phyloP scores from a whole-genome alignment of 331 rosid species.

The Pyracantha coccinea region DNA sequence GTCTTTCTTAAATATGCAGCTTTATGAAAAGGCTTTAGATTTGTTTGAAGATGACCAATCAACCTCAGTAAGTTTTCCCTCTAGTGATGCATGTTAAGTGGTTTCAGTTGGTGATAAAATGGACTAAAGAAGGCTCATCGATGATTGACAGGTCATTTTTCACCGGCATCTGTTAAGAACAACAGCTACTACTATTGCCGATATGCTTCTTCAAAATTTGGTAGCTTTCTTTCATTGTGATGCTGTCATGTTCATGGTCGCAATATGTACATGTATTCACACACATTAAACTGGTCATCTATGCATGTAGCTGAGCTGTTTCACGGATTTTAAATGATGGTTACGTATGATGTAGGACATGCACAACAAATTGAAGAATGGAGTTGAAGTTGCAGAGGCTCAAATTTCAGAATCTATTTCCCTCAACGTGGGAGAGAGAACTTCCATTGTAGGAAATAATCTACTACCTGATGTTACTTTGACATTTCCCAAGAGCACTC shows the following conservation, averaged over 20 bases:
- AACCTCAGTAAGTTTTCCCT: constrained; percentile 57
- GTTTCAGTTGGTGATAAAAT: constrained; percentile 20
- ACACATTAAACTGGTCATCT: neutral
- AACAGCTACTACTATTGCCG: constrained; percentile 65
- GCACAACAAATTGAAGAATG: constrained; percentile 80
- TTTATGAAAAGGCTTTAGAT: constrained; percentile 87
- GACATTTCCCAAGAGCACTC: neutral
- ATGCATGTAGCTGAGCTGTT: neutral
- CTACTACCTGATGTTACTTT: constrained; percentile 9
- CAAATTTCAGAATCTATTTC: constrained; percentile 49
- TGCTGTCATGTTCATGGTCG: constrained; percentile 2
- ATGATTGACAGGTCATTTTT: constrained; percentile 67
- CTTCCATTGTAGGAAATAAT: constrained; percentile 51
- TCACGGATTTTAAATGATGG: constrained; percentile 3
- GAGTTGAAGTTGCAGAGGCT: constrained; percentile 59
- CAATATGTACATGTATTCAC: neutral
- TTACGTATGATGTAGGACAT: constrained; percentile 46
- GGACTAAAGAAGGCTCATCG: constrained; percentile 16
- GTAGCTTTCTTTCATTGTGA: constrained; percentile 29
- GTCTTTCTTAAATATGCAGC: constrained; percentile 92
- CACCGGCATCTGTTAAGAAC: constrained; percentile 94
- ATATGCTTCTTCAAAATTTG: constrained; percentile 60
- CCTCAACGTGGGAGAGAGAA: constrained; percentile 65
- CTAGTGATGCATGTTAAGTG: constrained; percentile 14
- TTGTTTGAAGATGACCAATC: constrained; percentile 93